Base-by-base conservation (phyloP, 2,329 filamentous ascomycete genomes). In the Myriosclerotinia duriaeana region DNA sequence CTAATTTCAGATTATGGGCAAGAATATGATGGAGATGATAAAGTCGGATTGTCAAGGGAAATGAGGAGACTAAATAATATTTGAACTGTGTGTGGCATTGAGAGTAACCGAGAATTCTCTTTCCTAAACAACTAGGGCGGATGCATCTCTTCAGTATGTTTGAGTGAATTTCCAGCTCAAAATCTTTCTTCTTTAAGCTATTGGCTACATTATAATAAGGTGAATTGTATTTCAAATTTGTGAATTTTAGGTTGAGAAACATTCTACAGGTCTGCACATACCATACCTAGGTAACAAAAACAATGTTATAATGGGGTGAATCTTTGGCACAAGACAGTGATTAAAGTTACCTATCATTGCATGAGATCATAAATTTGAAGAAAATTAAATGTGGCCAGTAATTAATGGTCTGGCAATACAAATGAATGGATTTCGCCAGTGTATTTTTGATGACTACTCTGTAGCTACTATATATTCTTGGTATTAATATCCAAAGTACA, bases 221-320 rank as follows among this genome's bases (percentile, higher is more conserved):
- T 11, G 7, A 0, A 2, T 14, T 50, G 0, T 50, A 5, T 2
- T 12, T 3, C 5, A 0, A 26, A 26, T 22, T 12, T 11, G 8
- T 48, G 20, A n/a, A 15, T 44, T 44, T 4, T 3, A 48, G 20
- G 20, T 48, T 2, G 20, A 48, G 44, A 14, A 26, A 34, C n/a
- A n/a, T 26, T 26, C 26, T 26, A 26, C 26, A 26, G 26, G 26
- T 26, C 26, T 26, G 26, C 3, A 26, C 3, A 26, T 26, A 26
- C 26, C 26, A 26, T 2, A n/a, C n/a, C n/a, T n/a, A n/a, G n/a
- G n/a, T n/a, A 26, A 26, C 30, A 34, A 34, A 34, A 34, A 5
- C 2, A 34, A 34, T 34, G 4, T 34, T 34, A 5, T 5, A 34
- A 34, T 2, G 30, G 30, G 5, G 4, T 34, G 30, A 34, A 50